These are phyloP conservation scores for Pythium vanterpoolii DNA, from an alignment of 352 stramenopile species.

Conservation along the genomic window DNA sequence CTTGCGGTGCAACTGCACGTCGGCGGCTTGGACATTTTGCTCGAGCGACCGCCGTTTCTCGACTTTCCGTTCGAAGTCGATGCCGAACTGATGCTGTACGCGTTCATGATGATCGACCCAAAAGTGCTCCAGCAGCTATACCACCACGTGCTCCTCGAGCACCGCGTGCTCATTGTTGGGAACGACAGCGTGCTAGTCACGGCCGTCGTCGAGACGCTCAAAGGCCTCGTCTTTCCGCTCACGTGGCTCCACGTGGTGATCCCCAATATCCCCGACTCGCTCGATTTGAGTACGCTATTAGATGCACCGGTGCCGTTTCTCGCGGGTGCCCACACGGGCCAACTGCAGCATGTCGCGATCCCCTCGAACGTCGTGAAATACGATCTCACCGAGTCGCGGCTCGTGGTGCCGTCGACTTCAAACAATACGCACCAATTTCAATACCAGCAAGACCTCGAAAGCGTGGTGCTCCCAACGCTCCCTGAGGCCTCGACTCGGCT, in stretches of 20 bases:
- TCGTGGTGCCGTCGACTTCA: constrained; percentile 10
- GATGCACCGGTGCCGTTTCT: constrained; percentile 55
- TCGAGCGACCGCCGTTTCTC: constrained; percentile 30
- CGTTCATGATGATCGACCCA: constrained; percentile 42
- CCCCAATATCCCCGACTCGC: constrained; percentile 41
- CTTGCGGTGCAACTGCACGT: constrained; percentile 37
- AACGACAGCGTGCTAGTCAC: constrained; percentile 40
- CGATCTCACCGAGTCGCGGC: constrained; percentile 28
- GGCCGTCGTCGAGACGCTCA: constrained; percentile 43
- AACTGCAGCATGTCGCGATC: constrained; percentile 32
- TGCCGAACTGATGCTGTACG: constrained; percentile 41
- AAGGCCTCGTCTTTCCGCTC: constrained; percentile 41
- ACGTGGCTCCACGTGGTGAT: constrained; percentile 56
- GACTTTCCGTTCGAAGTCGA: constrained; percentile 55
- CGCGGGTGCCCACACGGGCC: constrained; percentile 32
- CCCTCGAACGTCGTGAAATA: constrained; percentile 42
- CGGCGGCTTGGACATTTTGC: constrained; percentile 29
- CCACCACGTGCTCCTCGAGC: constrained; percentile 47
- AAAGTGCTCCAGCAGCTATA: constrained; percentile 34
- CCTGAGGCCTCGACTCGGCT: constrained; percentile 22
- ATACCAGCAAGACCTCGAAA: constrained; percentile 16
- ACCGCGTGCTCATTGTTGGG: constrained; percentile 43
- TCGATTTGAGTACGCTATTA: constrained; percentile 48
- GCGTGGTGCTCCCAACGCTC: constrained; percentile 18
- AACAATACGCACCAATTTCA: constrained; percentile 7